Evolutionary conservation across 345 rosid genomes (phyloP), one percentile per base, ranked within the genome.

Genomic region (Aegle marmelos): DNA sequence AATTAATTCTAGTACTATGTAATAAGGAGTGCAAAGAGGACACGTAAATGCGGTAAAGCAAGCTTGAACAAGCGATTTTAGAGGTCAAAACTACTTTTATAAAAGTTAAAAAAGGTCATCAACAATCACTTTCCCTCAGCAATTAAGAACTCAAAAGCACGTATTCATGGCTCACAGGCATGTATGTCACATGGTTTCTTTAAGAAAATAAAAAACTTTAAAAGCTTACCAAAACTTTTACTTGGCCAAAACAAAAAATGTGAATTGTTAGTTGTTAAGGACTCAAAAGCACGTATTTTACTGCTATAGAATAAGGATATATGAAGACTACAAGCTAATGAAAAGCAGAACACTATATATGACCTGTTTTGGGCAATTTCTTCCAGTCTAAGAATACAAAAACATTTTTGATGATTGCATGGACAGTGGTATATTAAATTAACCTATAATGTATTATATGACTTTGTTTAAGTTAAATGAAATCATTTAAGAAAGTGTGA

Each of bases 141-240:
- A 65, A 64, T 65, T 50, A 76, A 76, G 33, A 66, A 50, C 31
- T 33, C 0, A 74, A 72, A 73, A 31, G 50, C 70, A n/a, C 78
- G 41, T 75, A 45, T 45, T 11, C 50, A 45, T 13, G 50, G 50
- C 50, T 31, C 70, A 74, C 6, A 59, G 33, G 21, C 72, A 41
- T 68, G 37, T 62, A 53, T 4, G 41, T 7, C 24, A 4, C 30
- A 28, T 68, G 14, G 25, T 17, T 69, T 39, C 8, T 65, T 65
- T 30, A 2, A 0, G n/a, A 8, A 22, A 37, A 19, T 30, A 16
- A 31, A 22, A 37, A 16, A 30, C 7, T 37, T 17, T 37, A 24
- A 68, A 66, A 66, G 70, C 24, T 68, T 68, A 70, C 73, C 59
- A 48, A 27, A n/a, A 25, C 19, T 48, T 11, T 3, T 45, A 45